These are phyloP conservation scores for Cornus suecica DNA, from an alignment of 148 eudicot species.

Conservation along the genomic window DNA sequence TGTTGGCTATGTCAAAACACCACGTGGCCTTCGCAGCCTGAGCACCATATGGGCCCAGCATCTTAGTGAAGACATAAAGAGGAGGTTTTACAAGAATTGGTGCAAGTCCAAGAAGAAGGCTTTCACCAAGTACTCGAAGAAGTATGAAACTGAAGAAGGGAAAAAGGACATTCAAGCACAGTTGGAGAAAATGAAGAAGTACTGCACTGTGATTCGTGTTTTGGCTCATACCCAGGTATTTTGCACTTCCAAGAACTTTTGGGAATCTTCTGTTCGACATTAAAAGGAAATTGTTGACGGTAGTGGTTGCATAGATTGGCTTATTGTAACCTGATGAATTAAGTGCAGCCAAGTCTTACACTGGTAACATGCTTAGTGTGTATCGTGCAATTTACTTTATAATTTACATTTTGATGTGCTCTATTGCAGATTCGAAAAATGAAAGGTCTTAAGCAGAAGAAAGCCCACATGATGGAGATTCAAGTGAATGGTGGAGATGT, in stretches of 20 bases:
- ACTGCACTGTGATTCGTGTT: constrained; percentile 40
- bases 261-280: no score
- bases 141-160: constrained; percentile 36
- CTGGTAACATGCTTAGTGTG: neutral
- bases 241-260: neutral
- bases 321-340: neutral
- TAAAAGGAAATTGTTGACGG: neutral
- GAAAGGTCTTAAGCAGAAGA: constrained; percentile 50
- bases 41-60: constrained; percentile 47
- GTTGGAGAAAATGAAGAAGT: constrained; percentile 45
- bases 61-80: constrained; percentile 40
- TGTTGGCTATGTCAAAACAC: constrained; percentile 45
- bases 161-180: constrained; percentile 41
- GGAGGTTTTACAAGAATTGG: constrained; percentile 52
- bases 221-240: constrained; percentile 46
- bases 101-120: constrained; percentile 49
- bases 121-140: constrained; percentile 35
- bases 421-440: constrained; percentile 34
- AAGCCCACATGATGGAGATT: constrained; percentile 47
- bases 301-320: neutral
- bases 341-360: neutral
- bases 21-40: constrained; percentile 39
- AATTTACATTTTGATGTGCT: neutral
- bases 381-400: neutral
- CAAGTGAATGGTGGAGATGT: constrained; percentile 42